A percentile compares a stretch with the other conserved stretches of the same genome.
phyloP scores from a whole-genome alignment of 2,329 filamentous ascomycete genomes.

The Coniochaeta prunicola region DNA sequence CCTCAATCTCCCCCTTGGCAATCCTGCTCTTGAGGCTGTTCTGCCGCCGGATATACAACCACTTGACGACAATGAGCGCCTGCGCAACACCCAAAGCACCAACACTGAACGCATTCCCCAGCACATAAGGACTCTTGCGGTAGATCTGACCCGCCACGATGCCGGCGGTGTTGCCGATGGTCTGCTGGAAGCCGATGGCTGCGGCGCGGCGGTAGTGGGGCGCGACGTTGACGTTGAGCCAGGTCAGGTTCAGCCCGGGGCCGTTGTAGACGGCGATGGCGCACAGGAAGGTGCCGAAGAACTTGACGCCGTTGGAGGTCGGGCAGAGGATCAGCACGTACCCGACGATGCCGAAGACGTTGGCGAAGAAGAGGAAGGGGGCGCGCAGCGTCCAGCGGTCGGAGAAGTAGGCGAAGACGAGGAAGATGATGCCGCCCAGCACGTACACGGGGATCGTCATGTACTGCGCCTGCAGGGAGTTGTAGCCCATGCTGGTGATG shows the following conservation, averaged over 20 bases:
- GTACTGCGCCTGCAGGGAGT: constrained; percentile 41
- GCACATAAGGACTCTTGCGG: constrained; percentile 21
- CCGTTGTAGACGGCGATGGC: constrained; percentile 39
- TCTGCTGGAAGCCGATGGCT: constrained; percentile 36
- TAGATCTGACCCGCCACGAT: constrained; percentile 33
- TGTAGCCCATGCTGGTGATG: constrained; percentile 42
- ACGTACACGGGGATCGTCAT: constrained; percentile 51
- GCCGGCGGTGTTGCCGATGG: constrained; percentile 37
- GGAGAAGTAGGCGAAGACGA: constrained; percentile 35
- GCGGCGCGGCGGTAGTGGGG: constrained; percentile 38
- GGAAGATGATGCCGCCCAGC: constrained; percentile 36
- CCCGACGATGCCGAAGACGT: constrained; percentile 39
- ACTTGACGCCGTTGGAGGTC: constrained; percentile 39
- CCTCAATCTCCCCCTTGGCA: constrained; percentile 30
- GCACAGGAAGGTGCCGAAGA: constrained; percentile 41
- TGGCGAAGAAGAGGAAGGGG: constrained; percentile 48
- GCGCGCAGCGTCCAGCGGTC: constrained; percentile 30
- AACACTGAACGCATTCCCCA: constrained; percentile 21
- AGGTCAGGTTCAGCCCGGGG: constrained; percentile 38
- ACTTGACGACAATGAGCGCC: constrained; percentile 28
- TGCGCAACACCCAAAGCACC: constrained; percentile 21
- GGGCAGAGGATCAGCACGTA: constrained; percentile 41
- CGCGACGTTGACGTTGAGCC: constrained; percentile 37
- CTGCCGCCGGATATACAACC: constrained; percentile 32
- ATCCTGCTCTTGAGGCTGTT: constrained; percentile 32